Evolutionary conservation across 2,329 filamentous ascomycete genomes (phyloP), one percentile per base, ranked within the genome.

Genomic region (Ustilaginoidea virens): DNA sequence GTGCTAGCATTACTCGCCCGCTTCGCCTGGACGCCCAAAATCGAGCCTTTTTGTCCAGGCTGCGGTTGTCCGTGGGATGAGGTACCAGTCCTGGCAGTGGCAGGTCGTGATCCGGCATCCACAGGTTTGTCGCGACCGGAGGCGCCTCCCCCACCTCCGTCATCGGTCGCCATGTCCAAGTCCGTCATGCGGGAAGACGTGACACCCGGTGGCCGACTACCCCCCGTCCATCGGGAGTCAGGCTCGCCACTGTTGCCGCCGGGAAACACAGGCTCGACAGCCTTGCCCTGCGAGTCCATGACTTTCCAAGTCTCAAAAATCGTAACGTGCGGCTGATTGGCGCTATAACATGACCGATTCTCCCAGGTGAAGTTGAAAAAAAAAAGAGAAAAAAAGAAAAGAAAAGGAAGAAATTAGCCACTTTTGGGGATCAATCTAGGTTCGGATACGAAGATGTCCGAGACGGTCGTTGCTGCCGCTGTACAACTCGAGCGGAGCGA

Each of bases 141-240:
- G 28, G 21, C 18, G 19, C 56, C 55, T 22, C 44, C 44, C 11
- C 60, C 56, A 24, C 55, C 58, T 13, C 64, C 67, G 39, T 74
- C 66, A 30, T 73, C 65, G 13, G 64, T 69, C 16, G 56, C 61
- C 34, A 73, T 69, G 16, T 56, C 61, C 34, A 73, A 67, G 35
- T 74, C 69, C 18, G 75, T 81, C 66, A 81, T 75, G 35, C 72
- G 71, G 33, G 75, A 80, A 17, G 77, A 81, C 30, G 80, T 76
- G 33, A 79, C 63, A 38, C 74, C 79, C 26, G 71, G 62, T 14
- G 68, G 63, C 18, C 68, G n/a, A n/a, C n/a, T n/a, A n/a, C n/a
- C n/a, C n/a, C n/a, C n/a, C n/a, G n/a, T 24, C 12, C 16, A 5
- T 4, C 24, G 25, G 4, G 58, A 53, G 22, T 41, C 42, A 13